Evolutionary conservation across 2,329 filamentous ascomycete genomes (phyloP).

Genomic region (Zarea fungicola): DNA sequence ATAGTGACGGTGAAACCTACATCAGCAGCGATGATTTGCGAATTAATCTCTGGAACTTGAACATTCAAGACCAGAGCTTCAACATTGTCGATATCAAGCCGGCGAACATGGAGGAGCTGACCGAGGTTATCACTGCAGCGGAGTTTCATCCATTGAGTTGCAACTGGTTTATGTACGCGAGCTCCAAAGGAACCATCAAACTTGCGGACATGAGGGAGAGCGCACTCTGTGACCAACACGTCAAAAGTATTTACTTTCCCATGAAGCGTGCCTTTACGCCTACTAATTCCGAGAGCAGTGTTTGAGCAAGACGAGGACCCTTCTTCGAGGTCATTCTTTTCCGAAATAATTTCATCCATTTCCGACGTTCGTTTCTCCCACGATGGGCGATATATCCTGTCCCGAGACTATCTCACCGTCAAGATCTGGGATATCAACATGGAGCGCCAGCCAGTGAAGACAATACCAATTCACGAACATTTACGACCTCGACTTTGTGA

Average conservation of each 20-base stretch:
- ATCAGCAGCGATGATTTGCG: constrained; percentile 97
- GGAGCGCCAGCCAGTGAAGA: constrained; percentile 96
- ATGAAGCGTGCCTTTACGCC: constrained; percentile 2
- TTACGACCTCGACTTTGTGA: constrained; percentile 90
- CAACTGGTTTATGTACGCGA: constrained; percentile 99
- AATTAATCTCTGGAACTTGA: constrained; percentile 98
- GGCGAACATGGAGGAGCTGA: constrained; percentile 98
- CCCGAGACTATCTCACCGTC: constrained; percentile 94
- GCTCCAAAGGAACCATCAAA: constrained; percentile 98
- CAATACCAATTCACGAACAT: constrained; percentile 97
- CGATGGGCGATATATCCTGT: constrained; percentile 94
- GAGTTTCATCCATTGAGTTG: constrained; percentile 96
- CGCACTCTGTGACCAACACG: constrained; percentile 90
- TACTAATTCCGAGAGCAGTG: constrained; percentile 50
- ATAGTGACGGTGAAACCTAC: constrained; percentile 98
- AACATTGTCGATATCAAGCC: constrained; percentile 99
- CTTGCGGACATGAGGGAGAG: constrained; percentile 97
- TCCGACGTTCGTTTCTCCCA: constrained; percentile 97
- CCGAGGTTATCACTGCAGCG: constrained; percentile 95
- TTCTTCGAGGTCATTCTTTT: constrained; percentile 96
- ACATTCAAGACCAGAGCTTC: constrained; percentile 99
- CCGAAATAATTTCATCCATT: constrained; percentile 98
- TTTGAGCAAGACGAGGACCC: constrained; percentile 99
- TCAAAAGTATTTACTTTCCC: constrained; percentile 80
- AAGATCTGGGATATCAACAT: constrained; percentile 99